Evolutionary conservation across 2,329 filamentous ascomycete genomes (phyloP), one percentile per base, ranked within the genome.

Genomic region (Penicillium sp.): DNA sequence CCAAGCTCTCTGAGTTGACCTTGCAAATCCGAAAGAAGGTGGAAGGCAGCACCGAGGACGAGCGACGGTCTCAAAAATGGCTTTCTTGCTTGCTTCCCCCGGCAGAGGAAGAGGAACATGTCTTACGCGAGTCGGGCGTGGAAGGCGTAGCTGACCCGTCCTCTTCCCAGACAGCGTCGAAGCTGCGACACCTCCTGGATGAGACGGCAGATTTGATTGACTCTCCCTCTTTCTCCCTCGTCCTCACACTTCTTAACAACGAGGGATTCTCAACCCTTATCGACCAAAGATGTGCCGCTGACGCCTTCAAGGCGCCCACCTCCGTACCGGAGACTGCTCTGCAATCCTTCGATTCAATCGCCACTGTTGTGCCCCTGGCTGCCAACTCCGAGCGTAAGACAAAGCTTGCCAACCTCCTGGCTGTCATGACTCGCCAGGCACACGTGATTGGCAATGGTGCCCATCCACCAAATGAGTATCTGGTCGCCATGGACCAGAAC

Each of bases 151-250:
- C 68, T 53, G 76, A 73, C 48, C 68, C 74, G 2, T 70, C 74
- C 31, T 73, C 72, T 2, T 66, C 70, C 42, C 69, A 74, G 49
- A 77, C 72, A 19, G 61, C 70, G 5, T 66, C 71, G 7, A 84
- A 87, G 1, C 84, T 99, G 55, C 87, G 93, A 55, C 88, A 90
- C 57, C 84, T 99, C 21, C 84, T 99, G 1, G 93, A 99, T 72
- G 94, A 99, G 79, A 97, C 94, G 2, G 90, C 93, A 39, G 94
- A 99, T 72, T 84, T 99, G 25, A 88, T 97, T 70, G 94, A 99
- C 71, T 97, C 94, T 1, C 94, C 94, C 0, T 85, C 90, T 36
- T 97, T 97, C 76, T 85, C 88, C 0, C 89, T 92, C 68, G 92
- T 99, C 36, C 83, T 97, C 44, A 91, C 89, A 2, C 86, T 90